Evolutionary conservation across 208 protist genomes (phyloP), one percentile per base, ranked within the genome.

Genomic region (Spongospora subterranea): DNA sequence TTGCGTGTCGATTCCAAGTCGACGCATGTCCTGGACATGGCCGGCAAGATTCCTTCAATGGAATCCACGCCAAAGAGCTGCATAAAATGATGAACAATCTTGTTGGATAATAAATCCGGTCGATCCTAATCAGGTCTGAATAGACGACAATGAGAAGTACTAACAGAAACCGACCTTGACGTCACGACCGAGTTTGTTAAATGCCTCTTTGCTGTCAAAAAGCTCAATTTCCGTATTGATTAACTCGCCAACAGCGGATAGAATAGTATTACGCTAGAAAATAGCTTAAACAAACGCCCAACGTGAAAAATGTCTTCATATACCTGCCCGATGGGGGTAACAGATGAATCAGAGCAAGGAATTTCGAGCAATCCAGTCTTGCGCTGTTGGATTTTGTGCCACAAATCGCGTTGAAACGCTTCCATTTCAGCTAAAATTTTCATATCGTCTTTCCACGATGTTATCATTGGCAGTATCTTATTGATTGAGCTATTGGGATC

Each of bases 321-420:
- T 45, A 45, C 35, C 40, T 82, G n/a, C 11, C 71, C n/a, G 6
- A 20, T 17, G 71, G n/a, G 13, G 6, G 17, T n/a, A 82, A 35
- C 17, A 6, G 6, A 6, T 82, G 71, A 82, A 6, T 60, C 17
- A 6, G 71, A 45, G 6, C 35, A 35, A 82, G 71, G 71, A 82
- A 82, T n/a, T 35, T 6, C 71, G 71, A 35, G 6, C 71, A 6
- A 65, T 29, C 20, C 54, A 65, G 54, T 45, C 6, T n/a, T 35
- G 6, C 71, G 71, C 71, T 6, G 6, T 43, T 82, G 71, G 6
- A 82, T 39, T 6, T n/a, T 6, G 35, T 82, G 71, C 71, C 71
- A 82, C 17, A 82, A n/a, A 43, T 82, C 71, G 6, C 71, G 71
- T 35, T 82, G n/a, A n/a, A 82, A 82, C 71, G 71, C n/a, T 82